phyloP scores from a whole-genome alignment of 2,329 filamentous ascomycete genomes.

The Aspergillus japonicus region DNA sequence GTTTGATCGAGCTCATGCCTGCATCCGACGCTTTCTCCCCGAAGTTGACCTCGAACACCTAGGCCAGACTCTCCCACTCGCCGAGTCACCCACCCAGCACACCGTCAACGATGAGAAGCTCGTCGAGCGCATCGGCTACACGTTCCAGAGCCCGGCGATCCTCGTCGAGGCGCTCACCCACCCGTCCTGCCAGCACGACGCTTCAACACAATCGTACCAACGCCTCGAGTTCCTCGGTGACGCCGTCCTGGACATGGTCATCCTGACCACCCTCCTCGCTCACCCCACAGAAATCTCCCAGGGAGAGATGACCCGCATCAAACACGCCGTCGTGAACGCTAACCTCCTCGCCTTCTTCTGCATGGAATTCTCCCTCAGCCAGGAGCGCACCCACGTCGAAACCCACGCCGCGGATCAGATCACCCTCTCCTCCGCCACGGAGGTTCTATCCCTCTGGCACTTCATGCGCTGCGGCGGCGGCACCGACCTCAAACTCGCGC shows the following conservation, averaged over 20 bases:
- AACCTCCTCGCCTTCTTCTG: slow-evolving; percentile 75
- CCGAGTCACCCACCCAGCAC: slow-evolving; percentile 6
- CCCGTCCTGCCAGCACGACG: slow-evolving; percentile 57
- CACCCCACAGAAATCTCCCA: slow-evolving; percentile 46
- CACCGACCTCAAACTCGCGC: slow-evolving; percentile 13
- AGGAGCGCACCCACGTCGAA: slow-evolving; percentile 10
- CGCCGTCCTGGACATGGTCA: slow-evolving; percentile 74
- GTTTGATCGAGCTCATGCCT: slow-evolving; percentile 60
- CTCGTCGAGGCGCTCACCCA: slow-evolving; percentile 82
- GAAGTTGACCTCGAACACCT: slow-evolving; percentile 43
- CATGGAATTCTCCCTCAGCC: slow-evolving; percentile 51
- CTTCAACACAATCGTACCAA: slow-evolving; percentile 61
- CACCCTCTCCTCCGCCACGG: slow-evolving; percentile 19
- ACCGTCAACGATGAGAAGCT: slow-evolving; percentile 21
- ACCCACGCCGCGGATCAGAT: slow-evolving; percentile 21
- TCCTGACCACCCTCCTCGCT: slow-evolving; percentile 53
- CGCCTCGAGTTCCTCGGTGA: slow-evolving; percentile 88
- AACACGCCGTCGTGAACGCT: slow-evolving; percentile 74
- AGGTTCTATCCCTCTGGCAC: slow-evolving; percentile 60
- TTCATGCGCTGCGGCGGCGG: slow-evolving; percentile 58
- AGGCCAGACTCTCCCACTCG: slow-evolving; percentile 7
- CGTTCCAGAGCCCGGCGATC: slow-evolving; percentile 65
- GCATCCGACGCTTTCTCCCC: slow-evolving; percentile 65
- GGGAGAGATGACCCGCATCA: slow-evolving; percentile 70
- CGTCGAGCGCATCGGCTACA: slow-evolving; percentile 58